A percentile compares a stretch with the other conserved stretches of the same genome.
phyloP scores from a whole-genome alignment of 2,329 filamentous ascomycete species.

The Sporothrix schenckii region DNA sequence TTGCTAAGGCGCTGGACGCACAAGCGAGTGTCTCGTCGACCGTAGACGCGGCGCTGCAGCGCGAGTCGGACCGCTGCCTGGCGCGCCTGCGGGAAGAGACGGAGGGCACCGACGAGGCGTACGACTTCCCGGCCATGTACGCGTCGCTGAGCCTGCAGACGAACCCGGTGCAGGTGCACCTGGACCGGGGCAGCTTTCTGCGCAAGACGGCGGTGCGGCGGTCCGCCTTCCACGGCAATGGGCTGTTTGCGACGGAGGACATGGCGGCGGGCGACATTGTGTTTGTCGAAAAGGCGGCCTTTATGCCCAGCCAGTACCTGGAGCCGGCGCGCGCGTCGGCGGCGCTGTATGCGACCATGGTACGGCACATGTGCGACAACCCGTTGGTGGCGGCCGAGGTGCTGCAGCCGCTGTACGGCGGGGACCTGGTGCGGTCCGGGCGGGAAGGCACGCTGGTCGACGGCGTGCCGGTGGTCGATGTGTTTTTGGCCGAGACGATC shows the following conservation, averaged over 20 bases:
- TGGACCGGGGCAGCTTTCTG: constrained; percentile 45
- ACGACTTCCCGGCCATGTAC: constrained; percentile 41
- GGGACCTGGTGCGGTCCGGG: constrained; percentile 42
- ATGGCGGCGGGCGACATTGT: constrained; percentile 48
- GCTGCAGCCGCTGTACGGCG: constrained; percentile 41
- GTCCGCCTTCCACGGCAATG: constrained; percentile 46
- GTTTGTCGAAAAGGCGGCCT: constrained; percentile 49
- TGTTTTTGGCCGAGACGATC: constrained; percentile 47
- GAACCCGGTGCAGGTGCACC: constrained; percentile 36
- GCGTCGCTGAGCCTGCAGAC: background rate
- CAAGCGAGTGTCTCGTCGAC: background rate
- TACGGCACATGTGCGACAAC: constrained; percentile 48
- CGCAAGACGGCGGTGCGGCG: constrained; percentile 42
- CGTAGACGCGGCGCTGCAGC: constrained; percentile 34
- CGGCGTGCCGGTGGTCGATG: constrained; percentile 45
- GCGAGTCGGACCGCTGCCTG: constrained; percentile 38
- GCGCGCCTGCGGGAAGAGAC: constrained; percentile 40
- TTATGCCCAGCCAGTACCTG: constrained; percentile 48
- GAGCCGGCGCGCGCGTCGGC: constrained; percentile 37
- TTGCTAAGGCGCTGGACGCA: constrained; percentile 10
- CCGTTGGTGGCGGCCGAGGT: constrained; percentile 39
- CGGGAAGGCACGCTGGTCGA: constrained; percentile 43
- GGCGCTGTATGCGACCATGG: constrained; percentile 31
- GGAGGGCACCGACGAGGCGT: constrained; percentile 37
- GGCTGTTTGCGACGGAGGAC: constrained; percentile 48